Conservation (phyloP, 768 basidiomycete genomes). For the Lepiota subincarnata region DNA sequence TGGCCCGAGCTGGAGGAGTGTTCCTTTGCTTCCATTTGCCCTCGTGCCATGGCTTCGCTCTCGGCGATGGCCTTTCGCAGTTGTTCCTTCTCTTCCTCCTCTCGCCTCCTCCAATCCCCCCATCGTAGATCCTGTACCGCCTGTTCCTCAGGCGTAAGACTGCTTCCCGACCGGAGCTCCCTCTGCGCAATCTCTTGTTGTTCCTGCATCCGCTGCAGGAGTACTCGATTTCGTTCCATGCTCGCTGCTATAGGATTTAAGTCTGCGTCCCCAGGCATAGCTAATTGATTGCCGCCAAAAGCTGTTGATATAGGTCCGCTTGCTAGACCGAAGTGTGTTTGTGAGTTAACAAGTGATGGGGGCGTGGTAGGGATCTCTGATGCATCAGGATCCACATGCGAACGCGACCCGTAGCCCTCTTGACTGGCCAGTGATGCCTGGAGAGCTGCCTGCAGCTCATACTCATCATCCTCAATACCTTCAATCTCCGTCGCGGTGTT, state of each 20-base stretch:
- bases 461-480: slow-evolving; percentile 74
- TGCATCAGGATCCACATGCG: not conserved
- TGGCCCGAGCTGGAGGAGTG: not conserved
- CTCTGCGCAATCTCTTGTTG: slow-evolving; percentile 66
- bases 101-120: slow-evolving; percentile 25
- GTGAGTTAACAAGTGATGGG: slow-evolving; percentile 15
- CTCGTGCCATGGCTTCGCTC: slow-evolving; percentile 44
- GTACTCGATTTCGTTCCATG: slow-evolving; percentile 56
- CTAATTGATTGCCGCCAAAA: slow-evolving; percentile 8
- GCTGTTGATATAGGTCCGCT: slow-evolving; percentile 14
- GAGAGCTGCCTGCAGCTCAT: slow-evolving; percentile 81
- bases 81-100: slow-evolving; percentile 56
- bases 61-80: slow-evolving; percentile 58
- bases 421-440: slow-evolving; percentile 63
- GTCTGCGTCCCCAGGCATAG: slow-evolving; percentile 23
- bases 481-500: slow-evolving; percentile 19
- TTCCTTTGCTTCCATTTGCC: not conserved
- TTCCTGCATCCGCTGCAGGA: slow-evolving; percentile 60
- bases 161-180: slow-evolving; percentile 46
- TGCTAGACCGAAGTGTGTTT: not conserved
- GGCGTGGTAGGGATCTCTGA: slow-evolving; percentile 1
- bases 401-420: not conserved
- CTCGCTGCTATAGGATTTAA: slow-evolving; percentile 62
- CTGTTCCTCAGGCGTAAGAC: slow-evolving; percentile 26
- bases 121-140: slow-evolving; percentile 29